Conservation (phyloP, 2,329 filamentous ascomycete species). For the Nannizzia gypsea region DNA sequence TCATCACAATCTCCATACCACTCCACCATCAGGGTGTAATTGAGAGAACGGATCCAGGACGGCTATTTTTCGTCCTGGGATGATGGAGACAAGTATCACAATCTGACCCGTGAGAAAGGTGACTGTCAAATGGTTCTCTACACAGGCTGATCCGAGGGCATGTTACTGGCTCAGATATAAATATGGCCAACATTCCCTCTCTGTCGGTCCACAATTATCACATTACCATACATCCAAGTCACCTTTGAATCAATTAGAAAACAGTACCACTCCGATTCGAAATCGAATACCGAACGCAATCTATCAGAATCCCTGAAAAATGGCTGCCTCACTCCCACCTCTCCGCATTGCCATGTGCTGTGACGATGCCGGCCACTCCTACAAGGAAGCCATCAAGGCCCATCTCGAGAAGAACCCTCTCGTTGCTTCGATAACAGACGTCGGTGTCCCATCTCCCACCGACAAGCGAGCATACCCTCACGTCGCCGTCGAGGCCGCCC, state of each 20-base stretch:
- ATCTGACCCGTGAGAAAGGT: neutral
- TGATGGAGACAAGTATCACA: neutral
- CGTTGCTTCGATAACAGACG: conserved; percentile 58
- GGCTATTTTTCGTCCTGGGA: neutral
- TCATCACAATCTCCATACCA: neutral
- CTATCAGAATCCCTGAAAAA: neutral
- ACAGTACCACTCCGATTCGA: neutral
- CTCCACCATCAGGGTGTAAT: neutral
- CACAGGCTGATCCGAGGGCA: neutral
- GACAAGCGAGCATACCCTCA: conserved; percentile 78
- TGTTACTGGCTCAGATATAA: neutral
- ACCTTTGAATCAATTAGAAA: neutral
- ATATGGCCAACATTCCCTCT: neutral
- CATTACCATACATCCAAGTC: neutral
- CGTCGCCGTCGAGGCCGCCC: conserved; percentile 60
- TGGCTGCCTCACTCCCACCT: conserved; percentile 16
- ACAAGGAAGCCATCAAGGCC: conserved; percentile 66
- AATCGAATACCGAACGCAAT: neutral
- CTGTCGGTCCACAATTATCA: neutral
- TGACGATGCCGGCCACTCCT: conserved; percentile 62
- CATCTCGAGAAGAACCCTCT: conserved; percentile 57
- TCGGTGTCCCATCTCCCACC: conserved; percentile 52
- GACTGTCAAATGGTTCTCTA: neutral
- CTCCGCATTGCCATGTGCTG: conserved; percentile 52
- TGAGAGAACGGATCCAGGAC: neutral